Evolutionary conservation across 2,329 filamentous ascomycete genomes (phyloP), one percentile per base, ranked within the genome.

Genomic region (Clarireedia homoeocarpa): DNA sequence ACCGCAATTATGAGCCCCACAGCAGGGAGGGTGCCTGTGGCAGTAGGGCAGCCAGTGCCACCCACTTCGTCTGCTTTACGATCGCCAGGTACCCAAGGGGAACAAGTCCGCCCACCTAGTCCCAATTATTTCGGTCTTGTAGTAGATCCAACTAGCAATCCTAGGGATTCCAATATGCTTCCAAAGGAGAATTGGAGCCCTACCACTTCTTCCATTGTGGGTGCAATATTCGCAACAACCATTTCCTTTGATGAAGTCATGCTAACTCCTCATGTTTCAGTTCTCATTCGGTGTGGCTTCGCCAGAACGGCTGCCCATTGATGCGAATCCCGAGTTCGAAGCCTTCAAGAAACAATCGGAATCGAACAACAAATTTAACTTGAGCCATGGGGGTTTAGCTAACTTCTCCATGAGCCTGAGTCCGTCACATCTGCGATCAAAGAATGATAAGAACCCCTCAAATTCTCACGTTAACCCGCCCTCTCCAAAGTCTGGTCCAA

Each of bases 121-220:
- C 89, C 90, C 12, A 95, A 91, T 69, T 96, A 96, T 71, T 96
- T 96, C 69, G 88, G 88, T 55, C 81, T 95, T 58, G 76, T 84
- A 30, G 74, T 89, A 60, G 84, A 90, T 57, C 70, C 81, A 20
- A 71, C 74, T 47, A 76, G 72, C 55, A 83, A 88, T 59, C 76
- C 80, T 24, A 79, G 84, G 59, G 84, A 85, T 53, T 86, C 85
- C 2, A 80, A 78, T 4, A 76, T 77, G 36, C 76, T 87, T 59
- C 78, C 84, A 1, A 82, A 82, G 56, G 82, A 83, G 61, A 88
- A 88, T 70, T 92, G 88, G 87, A 88, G 85, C 63, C 80, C 86
- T 7, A 79, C 84, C 0, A 84, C 83, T 7, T 87, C 85, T 0
- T 85, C 86, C 5, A 79, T 90, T 49, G 52, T 54, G 26, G 49